These are phyloP conservation scores for Quercus engelmannii DNA, from an alignment of 306 rosid species.

Conservation along the genomic window DNA sequence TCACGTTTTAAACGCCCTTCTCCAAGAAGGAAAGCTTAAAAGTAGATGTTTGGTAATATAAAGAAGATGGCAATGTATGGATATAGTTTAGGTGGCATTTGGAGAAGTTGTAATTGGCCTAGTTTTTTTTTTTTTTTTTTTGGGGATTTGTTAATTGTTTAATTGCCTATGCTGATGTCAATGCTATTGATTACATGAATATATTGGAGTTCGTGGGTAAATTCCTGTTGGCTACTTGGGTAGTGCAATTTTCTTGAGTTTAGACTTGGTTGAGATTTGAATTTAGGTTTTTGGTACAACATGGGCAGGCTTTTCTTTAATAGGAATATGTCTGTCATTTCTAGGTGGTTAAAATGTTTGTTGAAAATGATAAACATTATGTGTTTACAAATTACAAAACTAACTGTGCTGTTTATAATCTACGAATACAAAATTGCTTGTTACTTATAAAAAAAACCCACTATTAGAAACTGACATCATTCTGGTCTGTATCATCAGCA, in stretches of 20 bases:
- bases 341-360: not conserved
- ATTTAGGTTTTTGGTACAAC: not conserved
- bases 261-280: not conserved
- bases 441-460: not conserved
- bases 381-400: not conserved
- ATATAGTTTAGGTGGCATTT: not conserved
- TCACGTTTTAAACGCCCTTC: not conserved
- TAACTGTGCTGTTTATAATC: not conserved
- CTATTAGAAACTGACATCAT: not conserved
- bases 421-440: not conserved
- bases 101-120: not conserved
- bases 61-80: not conserved
- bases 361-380: not conserved
- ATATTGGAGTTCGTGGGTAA: not conserved
- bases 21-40: not conserved
- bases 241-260: not conserved
- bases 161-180: no score
- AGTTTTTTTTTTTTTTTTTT: not conserved
- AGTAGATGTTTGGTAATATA: not conserved
- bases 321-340: not conserved
- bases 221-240: not conserved
- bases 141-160: not conserved
- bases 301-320: not conserved
- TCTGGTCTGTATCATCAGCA: not conserved
- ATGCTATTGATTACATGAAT: not conserved